phyloP scores from a whole-genome alignment of 148 eudicot species.

The Rhododendron williamsianum region DNA sequence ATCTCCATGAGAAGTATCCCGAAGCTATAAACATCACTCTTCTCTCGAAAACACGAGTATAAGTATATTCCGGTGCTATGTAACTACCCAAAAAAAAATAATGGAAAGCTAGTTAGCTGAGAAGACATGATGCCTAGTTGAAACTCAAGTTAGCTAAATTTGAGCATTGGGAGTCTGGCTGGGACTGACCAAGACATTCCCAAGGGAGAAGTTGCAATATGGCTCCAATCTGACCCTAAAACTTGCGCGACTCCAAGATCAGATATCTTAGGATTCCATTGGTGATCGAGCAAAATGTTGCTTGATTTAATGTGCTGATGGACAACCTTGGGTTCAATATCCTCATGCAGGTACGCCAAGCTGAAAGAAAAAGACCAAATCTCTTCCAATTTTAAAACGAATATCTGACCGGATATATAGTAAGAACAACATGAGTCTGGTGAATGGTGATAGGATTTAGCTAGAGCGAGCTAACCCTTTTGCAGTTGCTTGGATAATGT shows the following conservation, averaged over 20 bases:
- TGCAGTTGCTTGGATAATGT: conserved; percentile 37
- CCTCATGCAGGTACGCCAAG: conserved; percentile 43
- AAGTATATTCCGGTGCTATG: conserved; percentile 28
- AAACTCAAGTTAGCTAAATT: not conserved
- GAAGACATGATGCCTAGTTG: not conserved
- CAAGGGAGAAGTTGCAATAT: conserved; percentile 1
- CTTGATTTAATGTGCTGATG: conserved; percentile 41
- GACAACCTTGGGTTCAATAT: conserved; percentile 23
- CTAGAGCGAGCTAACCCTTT: conserved; percentile 28
- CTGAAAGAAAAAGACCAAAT: conserved; percentile 11
- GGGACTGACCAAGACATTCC: conserved; percentile 29
- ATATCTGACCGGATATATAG: not conserved
- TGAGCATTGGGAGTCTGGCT: not conserved
- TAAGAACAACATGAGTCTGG: not conserved
- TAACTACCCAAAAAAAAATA: conserved; percentile 13
- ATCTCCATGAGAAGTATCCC: conserved; percentile 49
- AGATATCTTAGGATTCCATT: conserved; percentile 45
- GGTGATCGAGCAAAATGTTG: conserved; percentile 33
- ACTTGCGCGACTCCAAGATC: conserved; percentile 23
- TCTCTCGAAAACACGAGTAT: conserved; percentile 20
- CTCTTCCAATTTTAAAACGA: not conserved
- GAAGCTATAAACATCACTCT: conserved; percentile 41
- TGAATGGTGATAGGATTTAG: not conserved
- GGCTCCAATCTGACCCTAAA: conserved; percentile 23
- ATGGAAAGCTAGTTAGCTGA: not conserved